Evolutionary conservation across 2,329 filamentous ascomycete species (phyloP).

Genomic region (Huntiella abstrusa): DNA sequence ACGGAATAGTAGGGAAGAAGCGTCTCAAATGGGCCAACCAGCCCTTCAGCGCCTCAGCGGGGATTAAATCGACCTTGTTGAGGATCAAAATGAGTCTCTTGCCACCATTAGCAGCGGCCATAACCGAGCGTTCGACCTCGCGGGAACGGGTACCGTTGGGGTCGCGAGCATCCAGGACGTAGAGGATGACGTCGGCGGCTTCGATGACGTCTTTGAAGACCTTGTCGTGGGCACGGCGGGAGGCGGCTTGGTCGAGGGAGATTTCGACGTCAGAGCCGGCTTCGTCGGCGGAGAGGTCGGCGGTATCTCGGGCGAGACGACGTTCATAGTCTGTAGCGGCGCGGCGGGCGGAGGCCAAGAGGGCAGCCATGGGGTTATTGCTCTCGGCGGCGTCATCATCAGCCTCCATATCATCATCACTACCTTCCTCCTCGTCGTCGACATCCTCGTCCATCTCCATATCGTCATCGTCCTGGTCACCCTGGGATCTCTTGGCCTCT

Average conservation of each 20-base stretch:
- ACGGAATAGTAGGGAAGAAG: constrained; percentile 79
- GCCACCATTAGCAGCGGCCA: constrained; percentile 65
- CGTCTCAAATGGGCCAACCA: constrained; percentile 74
- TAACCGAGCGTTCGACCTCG: constrained; percentile 77
- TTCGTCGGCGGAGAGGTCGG: constrained; percentile 36
- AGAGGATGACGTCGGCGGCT: constrained; percentile 74
- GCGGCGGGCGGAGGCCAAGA: constrained; percentile 64
- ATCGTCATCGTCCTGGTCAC: constrained; percentile 25
- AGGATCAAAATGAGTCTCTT: constrained; percentile 82
- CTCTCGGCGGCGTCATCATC: constrained; percentile 44
- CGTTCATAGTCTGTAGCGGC: constrained; percentile 59
- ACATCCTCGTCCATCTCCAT: constrained; percentile 29
- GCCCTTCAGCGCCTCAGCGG: constrained; percentile 58
- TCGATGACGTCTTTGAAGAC: constrained; percentile 88
- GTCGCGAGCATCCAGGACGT: constrained; percentile 82
- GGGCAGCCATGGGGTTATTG: constrained; percentile 79
- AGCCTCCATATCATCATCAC: constrained; percentile 33
- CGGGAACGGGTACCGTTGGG: constrained; percentile 79
- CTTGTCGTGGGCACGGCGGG: constrained; percentile 81
- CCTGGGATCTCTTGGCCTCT: constrained; percentile 41
- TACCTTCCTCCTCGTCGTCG: constrained; percentile 31
- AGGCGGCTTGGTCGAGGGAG: constrained; percentile 37
- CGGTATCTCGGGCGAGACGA: constrained; percentile 40
- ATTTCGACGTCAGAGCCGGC: constrained; percentile 33
- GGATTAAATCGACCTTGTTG: constrained; percentile 91